Percentiles rank a stretch among this genome's conserved stretches.
These are phyloP conservation scores for Tolypocladium ophioglossoides DNA, from an alignment of 2,329 filamentous ascomycete species.

Conservation along the genomic window DNA sequence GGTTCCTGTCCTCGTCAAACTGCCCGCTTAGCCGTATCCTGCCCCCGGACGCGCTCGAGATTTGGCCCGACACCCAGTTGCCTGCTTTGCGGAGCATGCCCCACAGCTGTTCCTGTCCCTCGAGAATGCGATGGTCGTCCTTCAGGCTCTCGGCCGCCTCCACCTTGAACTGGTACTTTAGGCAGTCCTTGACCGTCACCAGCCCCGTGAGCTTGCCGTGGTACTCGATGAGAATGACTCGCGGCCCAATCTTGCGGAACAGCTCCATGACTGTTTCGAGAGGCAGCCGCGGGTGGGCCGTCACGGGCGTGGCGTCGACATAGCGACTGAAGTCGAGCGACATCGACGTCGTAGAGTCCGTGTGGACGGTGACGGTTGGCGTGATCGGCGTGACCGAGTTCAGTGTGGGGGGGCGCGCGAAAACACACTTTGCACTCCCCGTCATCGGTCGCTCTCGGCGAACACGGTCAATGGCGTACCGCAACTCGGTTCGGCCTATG, in stretches of 20 bases:
- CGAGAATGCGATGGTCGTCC: conserved; percentile 43
- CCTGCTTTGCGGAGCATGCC: conserved; percentile 39
- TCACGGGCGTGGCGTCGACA: conserved; percentile 79
- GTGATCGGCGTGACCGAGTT: conserved; percentile 27
- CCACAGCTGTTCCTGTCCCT: conserved; percentile 58
- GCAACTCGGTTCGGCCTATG: conserved; percentile 83
- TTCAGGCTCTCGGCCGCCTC: conserved; percentile 72
- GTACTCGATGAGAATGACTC: conserved; percentile 88
- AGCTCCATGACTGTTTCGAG: conserved; percentile 98
- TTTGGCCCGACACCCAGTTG: conserved; percentile 47
- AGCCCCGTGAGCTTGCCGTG: conserved; percentile 74
- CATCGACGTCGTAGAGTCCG: conserved; percentile 42
- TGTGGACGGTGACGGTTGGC: conserved; percentile 44
- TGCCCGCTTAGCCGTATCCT: conserved; percentile 39
- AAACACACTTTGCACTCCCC: conserved; percentile 58
- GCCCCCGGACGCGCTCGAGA: conserved; percentile 43
- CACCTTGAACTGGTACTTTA: conserved; percentile 95
- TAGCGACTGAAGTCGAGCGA: conserved; percentile 75
- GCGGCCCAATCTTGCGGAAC: conserved; percentile 93
- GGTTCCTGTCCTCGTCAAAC: conserved; percentile 24
- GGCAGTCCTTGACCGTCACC: conserved; percentile 91
- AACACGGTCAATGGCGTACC: conserved; percentile 77
- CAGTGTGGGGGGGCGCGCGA: conserved; percentile 38
- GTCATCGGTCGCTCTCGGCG: conserved; percentile 59
- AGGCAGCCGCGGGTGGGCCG: conserved; percentile 80